A percentile compares a stretch with the other conserved stretches of the same genome.
phyloP scores from a whole-genome alignment of 169 alveolate genomes.

The Amoebophrya sp. region DNA sequence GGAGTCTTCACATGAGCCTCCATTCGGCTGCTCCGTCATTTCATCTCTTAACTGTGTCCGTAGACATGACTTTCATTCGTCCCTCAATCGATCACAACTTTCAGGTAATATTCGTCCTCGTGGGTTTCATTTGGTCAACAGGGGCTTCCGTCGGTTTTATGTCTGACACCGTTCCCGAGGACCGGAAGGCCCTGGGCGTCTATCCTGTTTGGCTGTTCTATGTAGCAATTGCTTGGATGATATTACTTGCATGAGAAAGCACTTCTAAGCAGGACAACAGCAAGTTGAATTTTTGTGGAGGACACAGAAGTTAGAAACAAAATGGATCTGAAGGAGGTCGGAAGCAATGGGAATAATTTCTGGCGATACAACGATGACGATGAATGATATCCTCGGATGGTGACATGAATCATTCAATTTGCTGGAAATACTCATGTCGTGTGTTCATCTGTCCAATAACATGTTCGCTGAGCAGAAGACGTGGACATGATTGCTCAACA shows the following conservation, averaged over 20 bases:
- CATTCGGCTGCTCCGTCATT: neutral
- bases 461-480: too few relatives aligned
- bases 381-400: too few relatives aligned
- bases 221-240: conserved; percentile 68
- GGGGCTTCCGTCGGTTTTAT: conserved; percentile 46
- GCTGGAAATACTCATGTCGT: too few relatives aligned
- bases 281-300: too few relatives aligned
- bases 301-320: too few relatives aligned
- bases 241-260: conserved; percentile 9
- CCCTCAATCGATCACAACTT: neutral
- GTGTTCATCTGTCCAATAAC: too few relatives aligned
- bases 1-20: neutral
- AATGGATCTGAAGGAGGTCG: too few relatives aligned
- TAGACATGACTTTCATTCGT: neutral
- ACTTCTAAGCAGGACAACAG: too few relatives aligned
- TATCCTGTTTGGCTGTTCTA: conserved; percentile 79
- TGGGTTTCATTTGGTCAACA: conserved; percentile 39
- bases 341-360: too few relatives aligned
- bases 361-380: too few relatives aligned
- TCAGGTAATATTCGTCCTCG: conserved; percentile 33
- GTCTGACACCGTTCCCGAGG: conserved; percentile 38
- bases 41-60: neutral
- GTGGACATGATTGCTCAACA: too few relatives aligned
- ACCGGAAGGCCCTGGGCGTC: conserved; percentile 60
- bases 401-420: too few relatives aligned